These are phyloP conservation scores for Botrytis byssoidea DNA, from an alignment of 2,329 filamentous ascomycete genomes.

Conservation along the genomic window DNA sequence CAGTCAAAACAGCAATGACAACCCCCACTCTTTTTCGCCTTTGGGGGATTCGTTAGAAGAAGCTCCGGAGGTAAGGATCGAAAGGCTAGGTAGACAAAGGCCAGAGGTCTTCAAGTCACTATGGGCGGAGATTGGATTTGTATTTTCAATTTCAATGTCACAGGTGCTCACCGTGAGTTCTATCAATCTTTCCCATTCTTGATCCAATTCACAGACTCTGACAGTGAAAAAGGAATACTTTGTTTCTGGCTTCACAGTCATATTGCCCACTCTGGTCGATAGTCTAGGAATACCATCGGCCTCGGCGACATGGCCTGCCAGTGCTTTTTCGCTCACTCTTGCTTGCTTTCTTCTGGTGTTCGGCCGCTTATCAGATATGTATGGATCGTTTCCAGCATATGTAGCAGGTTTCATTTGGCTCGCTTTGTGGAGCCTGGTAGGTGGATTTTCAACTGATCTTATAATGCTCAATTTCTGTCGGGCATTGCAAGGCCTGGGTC, in stretches of 20 bases:
- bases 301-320: constrained; percentile 63
- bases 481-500: constrained; percentile 70
- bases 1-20: neutral
- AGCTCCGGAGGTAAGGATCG: constrained; percentile 42
- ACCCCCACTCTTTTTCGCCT: neutral
- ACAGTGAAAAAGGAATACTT: constrained; percentile 53
- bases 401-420: constrained; percentile 63
- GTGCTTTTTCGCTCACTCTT: constrained; percentile 56
- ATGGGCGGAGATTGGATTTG: constrained; percentile 57
- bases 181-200: neutral
- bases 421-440: constrained; percentile 64
- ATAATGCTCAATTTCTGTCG: constrained; percentile 72
- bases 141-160: constrained; percentile 58
- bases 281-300: constrained; percentile 62
- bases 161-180: constrained; percentile 53
- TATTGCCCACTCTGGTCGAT: constrained; percentile 63
- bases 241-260: constrained; percentile 72
- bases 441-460: constrained; percentile 66
- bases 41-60: constrained; percentile 30
- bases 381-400: constrained; percentile 61
- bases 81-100: constrained; percentile 56
- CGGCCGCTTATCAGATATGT: constrained; percentile 61
- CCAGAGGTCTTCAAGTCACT: constrained; percentile 52
- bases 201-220: neutral
- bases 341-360: constrained; percentile 60